phyloP scores from a whole-genome alignment of 352 stramenopile species.

The Pythium diclinum region DNA sequence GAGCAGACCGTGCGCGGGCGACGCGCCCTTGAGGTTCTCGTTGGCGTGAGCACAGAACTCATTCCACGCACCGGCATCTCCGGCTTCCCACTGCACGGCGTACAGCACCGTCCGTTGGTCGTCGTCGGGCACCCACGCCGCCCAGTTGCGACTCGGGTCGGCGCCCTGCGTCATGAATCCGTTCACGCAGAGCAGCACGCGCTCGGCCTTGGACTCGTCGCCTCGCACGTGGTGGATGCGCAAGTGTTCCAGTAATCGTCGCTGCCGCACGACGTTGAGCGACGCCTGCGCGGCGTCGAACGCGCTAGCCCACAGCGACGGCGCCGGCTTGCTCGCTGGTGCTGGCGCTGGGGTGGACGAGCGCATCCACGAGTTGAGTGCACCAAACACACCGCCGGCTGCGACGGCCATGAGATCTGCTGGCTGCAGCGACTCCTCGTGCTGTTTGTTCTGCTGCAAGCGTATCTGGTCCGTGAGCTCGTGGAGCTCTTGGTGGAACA shows the following conservation, averaged over 20 bases:
- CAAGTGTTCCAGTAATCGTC: conserved; percentile 64
- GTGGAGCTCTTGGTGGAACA: conserved; percentile 45
- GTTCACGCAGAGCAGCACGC: conserved; percentile 80
- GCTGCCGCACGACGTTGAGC: conserved; percentile 65
- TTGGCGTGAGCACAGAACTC: conserved; percentile 76
- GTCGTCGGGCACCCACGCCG: conserved; percentile 35
- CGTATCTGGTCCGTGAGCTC: conserved; percentile 45
- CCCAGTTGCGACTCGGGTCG: conserved; percentile 66
- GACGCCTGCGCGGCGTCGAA: conserved; percentile 73
- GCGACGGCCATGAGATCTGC: conserved; percentile 64
- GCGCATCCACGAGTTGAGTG: conserved; percentile 67
- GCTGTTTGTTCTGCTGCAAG: conserved; percentile 47
- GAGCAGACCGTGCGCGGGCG: conserved; percentile 46
- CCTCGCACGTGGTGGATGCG: conserved; percentile 61
- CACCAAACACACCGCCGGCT: conserved; percentile 55
- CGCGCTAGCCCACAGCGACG: conserved; percentile 63
- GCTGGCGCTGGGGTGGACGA: conserved; percentile 16
- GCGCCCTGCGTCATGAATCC: conserved; percentile 84
- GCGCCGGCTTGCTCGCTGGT: background rate
- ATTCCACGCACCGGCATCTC: conserved; percentile 68
- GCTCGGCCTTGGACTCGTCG: conserved; percentile 48
- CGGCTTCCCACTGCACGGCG: conserved; percentile 76
- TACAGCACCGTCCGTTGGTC: conserved; percentile 45
- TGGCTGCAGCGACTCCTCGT: conserved; percentile 42
- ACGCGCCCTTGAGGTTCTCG: conserved; percentile 43